Conservation (phyloP, 495 filamentous ascomycete species). For the Bacidia rubella region DNA sequence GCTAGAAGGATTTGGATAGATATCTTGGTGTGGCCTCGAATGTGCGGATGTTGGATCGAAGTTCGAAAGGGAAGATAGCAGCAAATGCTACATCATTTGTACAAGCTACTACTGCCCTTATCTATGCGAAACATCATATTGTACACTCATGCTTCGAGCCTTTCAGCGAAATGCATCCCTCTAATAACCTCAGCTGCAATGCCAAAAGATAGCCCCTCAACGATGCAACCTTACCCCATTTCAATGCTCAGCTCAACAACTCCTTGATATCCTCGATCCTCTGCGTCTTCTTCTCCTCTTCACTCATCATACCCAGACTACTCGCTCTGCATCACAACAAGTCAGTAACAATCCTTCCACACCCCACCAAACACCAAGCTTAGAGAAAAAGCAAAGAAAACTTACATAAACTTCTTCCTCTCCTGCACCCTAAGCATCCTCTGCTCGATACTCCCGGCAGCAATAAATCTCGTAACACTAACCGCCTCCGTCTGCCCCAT, state of each 20-base stretch:
- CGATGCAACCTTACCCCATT: background rate
- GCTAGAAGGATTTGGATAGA: too few relatives aligned
- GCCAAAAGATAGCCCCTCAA: background rate
- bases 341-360: conserved; percentile 6
- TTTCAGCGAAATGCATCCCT: too few relatives aligned
- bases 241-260: conserved; percentile 51
- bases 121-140: too few relatives aligned
- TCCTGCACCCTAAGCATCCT: conserved; percentile 92
- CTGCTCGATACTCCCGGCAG: conserved; percentile 82
- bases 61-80: too few relatives aligned
- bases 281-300: conserved; percentile 84
- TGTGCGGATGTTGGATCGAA: too few relatives aligned
- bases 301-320: conserved; percentile 80
- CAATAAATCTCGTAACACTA: conserved; percentile 71
- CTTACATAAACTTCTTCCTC: conserved; percentile 87
- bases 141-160: too few relatives aligned
- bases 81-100: too few relatives aligned
- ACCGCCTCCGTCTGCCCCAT: conserved; percentile 92
- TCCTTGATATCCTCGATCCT: conserved; percentile 90
- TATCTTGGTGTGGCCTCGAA: too few relatives aligned
- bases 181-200: too few relatives aligned
- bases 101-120: too few relatives aligned
- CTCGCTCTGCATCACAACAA: conserved; percentile 49
- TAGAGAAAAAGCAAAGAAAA: conserved; percentile 12
- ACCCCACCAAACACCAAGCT: background rate